Percentiles rank a stretch among this genome's conserved stretches.
Evolutionary conservation across 2,329 filamentous ascomycete genomes (phyloP).

Genomic region (Tolypocladium tundrense): DNA sequence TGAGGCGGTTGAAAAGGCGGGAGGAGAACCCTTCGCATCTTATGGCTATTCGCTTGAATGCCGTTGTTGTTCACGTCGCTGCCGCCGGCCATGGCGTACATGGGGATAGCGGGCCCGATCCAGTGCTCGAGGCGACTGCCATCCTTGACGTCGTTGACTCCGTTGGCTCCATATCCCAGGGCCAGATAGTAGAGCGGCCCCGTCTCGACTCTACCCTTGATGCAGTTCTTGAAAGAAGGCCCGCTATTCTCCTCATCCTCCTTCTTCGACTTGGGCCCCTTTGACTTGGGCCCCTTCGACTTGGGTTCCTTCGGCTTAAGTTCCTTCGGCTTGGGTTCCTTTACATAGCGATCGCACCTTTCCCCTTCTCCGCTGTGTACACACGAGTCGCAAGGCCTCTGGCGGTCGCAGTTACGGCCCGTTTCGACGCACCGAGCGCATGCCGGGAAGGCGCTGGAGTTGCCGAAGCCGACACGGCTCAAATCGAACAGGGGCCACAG

Average conservation of each 20-base stretch:
- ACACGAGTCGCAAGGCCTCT: conserved; percentile 27
- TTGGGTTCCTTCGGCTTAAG: no score
- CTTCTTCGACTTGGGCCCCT: no score
- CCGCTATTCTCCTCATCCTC: not conserved
- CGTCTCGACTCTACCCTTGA: conserved; percentile 6
- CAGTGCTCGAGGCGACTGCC: conserved; percentile 14
- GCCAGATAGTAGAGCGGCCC: conserved; percentile 24
- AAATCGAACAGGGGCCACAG: conserved; percentile 16
- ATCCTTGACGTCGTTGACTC: conserved; percentile 15
- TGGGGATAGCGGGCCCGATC: conserved; percentile 10
- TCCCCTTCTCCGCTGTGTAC: conserved; percentile 1
- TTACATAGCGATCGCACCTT: conserved; percentile 5
- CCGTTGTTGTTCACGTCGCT: conserved; percentile 3
- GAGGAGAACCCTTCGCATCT: not conserved
- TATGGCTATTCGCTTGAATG: not conserved
- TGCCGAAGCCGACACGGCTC: conserved; percentile 20
- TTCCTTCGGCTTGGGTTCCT: not conserved
- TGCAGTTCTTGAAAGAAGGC: conserved; percentile 6
- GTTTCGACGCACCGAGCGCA: conserved; percentile 14
- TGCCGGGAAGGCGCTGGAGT: conserved; percentile 12
- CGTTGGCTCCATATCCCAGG: conserved; percentile 16
- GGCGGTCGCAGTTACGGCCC: conserved; percentile 21
- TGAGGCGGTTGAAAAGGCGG: conserved; percentile 1
- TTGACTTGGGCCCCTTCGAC: no score
- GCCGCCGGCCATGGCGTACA: conserved; percentile 6